Evolutionary conservation across 2,329 filamentous ascomycete species (phyloP), one percentile per base, ranked within the genome.

Genomic region (Aureobasidium sp.): DNA sequence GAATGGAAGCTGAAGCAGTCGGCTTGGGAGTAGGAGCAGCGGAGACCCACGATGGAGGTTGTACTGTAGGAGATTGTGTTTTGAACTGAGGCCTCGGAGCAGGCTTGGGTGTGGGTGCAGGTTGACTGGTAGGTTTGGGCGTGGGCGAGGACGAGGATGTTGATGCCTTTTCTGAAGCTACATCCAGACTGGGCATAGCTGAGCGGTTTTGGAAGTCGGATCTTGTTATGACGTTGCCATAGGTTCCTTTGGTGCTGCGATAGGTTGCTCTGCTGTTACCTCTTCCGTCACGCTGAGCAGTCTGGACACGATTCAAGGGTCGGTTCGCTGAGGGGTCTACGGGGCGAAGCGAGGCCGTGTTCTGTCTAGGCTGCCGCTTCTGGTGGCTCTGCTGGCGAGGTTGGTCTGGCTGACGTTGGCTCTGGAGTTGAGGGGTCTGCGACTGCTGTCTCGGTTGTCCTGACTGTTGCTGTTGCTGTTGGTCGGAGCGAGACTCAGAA

Each of bases 291-390:
- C 45, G 38, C 12, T 41, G 39, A 8, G 40, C 39, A 6, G 22
- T 45, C 16, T 53, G 50, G 3, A 51, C 48, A n/a, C 48, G 48
- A 17, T 51, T 51, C 19, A 51, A 6, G 8, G 48, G 48, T 14
- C 37, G 25, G 14, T 51, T 51, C 8, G 48, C 37, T 8, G 35
- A 7, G 4, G 25, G 14, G 11, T 50, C 47, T 1, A 41, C 48
- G 32, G 47, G 24, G 12, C 17, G 11, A 12, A 12, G 30, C 6
- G 34, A 5, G 10, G 2, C 14, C 12, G 30, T 1, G 7, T 3
- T 19, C 4, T 3, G 32, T 27, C 19, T 10, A 25, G 30, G 19
- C 24, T 39, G 34, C 30, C 14, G 38, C 19, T 19, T 24, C 38
- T 24, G 24, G 11, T 50, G 45, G 5, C 30, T 50, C 2, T 35